phyloP scores from a whole-genome alignment of 495 filamentous ascomycete genomes.

The Haplographium delicatum region DNA sequence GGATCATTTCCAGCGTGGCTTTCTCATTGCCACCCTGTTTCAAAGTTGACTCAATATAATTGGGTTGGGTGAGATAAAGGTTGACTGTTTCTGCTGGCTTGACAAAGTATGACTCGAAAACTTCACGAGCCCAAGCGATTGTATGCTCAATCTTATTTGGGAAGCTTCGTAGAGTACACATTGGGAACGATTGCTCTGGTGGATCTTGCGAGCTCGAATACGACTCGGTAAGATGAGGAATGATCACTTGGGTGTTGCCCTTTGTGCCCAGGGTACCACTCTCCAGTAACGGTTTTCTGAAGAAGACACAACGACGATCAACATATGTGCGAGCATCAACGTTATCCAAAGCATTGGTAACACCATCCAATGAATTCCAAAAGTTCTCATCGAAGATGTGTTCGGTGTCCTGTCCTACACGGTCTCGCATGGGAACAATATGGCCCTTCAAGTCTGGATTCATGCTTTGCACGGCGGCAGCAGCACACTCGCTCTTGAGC shows the following conservation, averaged over 20 bases:
- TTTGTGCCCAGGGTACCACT: constrained; percentile 97
- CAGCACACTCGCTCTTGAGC: constrained; percentile 95
- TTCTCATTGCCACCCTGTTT: constrained; percentile 97
- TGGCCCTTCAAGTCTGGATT: constrained; percentile 87
- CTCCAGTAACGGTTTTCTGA: constrained; percentile 93
- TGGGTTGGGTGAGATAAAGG: constrained; percentile 84
- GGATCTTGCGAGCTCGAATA: constrained; percentile 99
- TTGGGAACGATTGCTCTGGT: constrained; percentile 96
- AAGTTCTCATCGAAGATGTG: constrained; percentile 93
- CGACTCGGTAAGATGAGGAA: constrained; percentile 88
- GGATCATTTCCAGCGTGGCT: constrained; percentile 84
- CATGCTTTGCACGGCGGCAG: constrained; percentile 84
- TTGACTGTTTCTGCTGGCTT: constrained; percentile 94
- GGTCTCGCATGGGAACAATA: constrained; percentile 78
- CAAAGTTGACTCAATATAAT: constrained; percentile 83
- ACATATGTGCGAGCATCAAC: constrained; percentile 97
- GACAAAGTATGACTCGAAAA: constrained; percentile 91
- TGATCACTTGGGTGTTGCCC: constrained; percentile 94
- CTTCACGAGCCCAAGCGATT: constrained; percentile 94
- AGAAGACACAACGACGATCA: constrained; percentile 96
- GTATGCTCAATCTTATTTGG: constrained; percentile 99
- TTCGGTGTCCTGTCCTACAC: constrained; percentile 89
- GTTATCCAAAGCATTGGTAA: constrained; percentile 97
- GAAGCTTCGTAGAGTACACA: constrained; percentile 97
- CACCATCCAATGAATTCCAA: constrained; percentile 84